phyloP scores from a whole-genome alignment of 345 rosid species.

The Firmiana major region DNA sequence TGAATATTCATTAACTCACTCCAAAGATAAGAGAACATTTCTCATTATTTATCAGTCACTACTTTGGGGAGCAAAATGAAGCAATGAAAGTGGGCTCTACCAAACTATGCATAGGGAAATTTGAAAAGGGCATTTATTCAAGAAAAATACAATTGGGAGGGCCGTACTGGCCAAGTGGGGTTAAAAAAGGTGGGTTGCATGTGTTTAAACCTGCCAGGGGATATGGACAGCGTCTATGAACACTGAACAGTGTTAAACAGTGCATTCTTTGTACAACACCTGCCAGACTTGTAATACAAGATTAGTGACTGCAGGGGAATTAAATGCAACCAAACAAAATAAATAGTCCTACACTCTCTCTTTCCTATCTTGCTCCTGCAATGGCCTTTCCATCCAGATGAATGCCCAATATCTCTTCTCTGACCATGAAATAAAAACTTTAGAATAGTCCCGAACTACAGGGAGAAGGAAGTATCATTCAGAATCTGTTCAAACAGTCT shows the following conservation, averaged over 20 bases:
- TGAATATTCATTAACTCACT: neutral
- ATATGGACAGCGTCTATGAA: conserved; percentile 15
- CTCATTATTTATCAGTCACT: neutral
- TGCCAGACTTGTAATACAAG: conserved; percentile 32
- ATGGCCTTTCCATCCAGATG: neutral
- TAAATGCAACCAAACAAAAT: conserved; percentile 32
- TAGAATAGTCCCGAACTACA: neutral
- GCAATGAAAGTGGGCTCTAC: conserved; percentile 8
- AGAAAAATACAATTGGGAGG: neutral
- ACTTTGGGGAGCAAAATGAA: conserved; percentile 1
- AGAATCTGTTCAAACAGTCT: conserved; percentile 1
- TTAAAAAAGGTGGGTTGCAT: conserved; percentile 28
- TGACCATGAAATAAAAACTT: neutral
- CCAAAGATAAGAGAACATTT: neutral
- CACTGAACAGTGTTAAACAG: conserved; percentile 18
- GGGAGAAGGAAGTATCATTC: neutral
- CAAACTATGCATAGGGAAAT: neutral
- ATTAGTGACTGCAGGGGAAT: conserved; percentile 26
- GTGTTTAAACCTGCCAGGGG: conserved; percentile 41
- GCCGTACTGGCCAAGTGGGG: conserved; percentile 25
- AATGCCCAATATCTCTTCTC: neutral
- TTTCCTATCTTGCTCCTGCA: neutral
- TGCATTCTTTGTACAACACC: conserved; percentile 25
- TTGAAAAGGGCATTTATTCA: neutral
- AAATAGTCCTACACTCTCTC: neutral